Evolutionary conservation across 2,329 filamentous ascomycete species (phyloP).

Genomic region (Elsinoe australis): DNA sequence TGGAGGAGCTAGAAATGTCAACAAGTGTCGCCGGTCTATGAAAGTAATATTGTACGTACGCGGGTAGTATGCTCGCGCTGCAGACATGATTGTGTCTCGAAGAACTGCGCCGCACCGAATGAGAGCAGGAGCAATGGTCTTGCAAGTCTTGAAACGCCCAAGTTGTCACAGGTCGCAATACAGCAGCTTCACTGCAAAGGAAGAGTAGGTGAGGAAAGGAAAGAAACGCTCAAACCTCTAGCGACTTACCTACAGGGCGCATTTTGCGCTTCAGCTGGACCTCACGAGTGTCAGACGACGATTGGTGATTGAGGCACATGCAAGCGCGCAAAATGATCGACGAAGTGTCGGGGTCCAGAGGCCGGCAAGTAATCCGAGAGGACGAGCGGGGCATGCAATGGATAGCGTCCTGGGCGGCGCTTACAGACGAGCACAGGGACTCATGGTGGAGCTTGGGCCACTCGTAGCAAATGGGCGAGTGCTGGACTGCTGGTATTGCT

Average conservation of each 20-base stretch:
- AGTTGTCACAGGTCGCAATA: too few species aligned
- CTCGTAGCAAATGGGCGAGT: too few species aligned
- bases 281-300: background rate
- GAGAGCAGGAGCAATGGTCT: too few species aligned
- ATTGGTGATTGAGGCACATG: background rate
- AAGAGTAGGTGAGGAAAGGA: too few species aligned
- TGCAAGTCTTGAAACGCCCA: too few species aligned
- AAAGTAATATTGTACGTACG: background rate
- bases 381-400: background rate
- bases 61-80: constrained; percentile 11
- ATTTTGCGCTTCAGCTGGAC: constrained; percentile 8
- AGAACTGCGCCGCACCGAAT: too few species aligned
- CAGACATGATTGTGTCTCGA: background rate
- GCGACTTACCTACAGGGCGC: background rate
- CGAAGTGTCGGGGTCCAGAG: background rate
- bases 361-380: constrained; percentile 8
- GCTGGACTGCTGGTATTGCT: too few species aligned
- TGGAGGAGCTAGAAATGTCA: constrained; percentile 4
- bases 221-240: background rate
- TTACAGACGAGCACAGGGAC: constrained; percentile 11
- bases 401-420: constrained; percentile 7
- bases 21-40: background rate
- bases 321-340: background rate
- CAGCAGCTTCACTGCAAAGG: too few species aligned
- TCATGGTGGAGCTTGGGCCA: constrained; percentile 9